Conservation (phyloP, 2,329 filamentous ascomycete species). For the Alternaria sp. region DNA sequence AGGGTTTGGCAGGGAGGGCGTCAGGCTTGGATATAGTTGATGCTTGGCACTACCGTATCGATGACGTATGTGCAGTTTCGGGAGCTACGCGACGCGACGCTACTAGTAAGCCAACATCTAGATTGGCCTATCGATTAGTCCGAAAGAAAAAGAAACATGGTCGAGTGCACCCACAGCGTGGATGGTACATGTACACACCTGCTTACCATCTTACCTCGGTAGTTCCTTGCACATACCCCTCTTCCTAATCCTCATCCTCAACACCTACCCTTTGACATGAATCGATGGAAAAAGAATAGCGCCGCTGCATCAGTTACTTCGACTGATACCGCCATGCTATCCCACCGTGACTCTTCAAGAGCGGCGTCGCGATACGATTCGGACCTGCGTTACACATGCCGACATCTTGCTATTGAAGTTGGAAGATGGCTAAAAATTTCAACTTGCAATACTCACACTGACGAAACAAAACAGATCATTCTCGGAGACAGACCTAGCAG, state of each 20-base stretch:
- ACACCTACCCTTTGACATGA: too few species aligned
- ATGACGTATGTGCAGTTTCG: conserved; percentile 7
- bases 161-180: neutral
- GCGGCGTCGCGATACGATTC: neutral
- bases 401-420: neutral
- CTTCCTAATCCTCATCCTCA: too few species aligned
- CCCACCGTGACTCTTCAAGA: neutral
- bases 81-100: neutral
- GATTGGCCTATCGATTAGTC: conserved; percentile 1
- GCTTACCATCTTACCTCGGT: neutral
- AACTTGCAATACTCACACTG: neutral
- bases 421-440: neutral
- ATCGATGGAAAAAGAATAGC: neutral
- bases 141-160: neutral
- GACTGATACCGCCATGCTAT: neutral
- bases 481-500: neutral
- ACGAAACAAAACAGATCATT: conserved; percentile 1
- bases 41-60: conserved; percentile 6
- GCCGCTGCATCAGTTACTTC: neutral
- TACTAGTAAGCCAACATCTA: conserved; percentile 1
- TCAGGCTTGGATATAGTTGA: neutral
- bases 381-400: neutral
- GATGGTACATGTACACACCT: neutral
- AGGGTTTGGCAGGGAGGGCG: neutral
- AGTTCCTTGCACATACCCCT: neutral